Percentiles rank a stretch among this genome's conserved stretches.
These are phyloP conservation scores for Acarospora socialis DNA, from an alignment of 2,329 filamentous ascomycete genomes.

Conservation along the genomic window DNA sequence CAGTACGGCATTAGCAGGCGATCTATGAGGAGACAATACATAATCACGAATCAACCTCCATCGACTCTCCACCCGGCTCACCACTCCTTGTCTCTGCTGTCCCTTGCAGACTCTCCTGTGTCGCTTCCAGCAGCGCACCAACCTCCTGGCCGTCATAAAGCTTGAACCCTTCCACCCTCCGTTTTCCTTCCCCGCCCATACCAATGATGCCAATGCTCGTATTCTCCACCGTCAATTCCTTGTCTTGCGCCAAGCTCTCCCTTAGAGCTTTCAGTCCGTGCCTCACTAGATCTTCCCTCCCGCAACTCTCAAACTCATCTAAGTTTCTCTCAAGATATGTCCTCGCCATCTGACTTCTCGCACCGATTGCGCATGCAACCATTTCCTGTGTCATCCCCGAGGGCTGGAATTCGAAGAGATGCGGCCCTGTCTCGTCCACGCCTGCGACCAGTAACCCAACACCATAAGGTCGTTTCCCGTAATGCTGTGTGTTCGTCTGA, in stretches of 20 bases:
- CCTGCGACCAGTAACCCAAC: slow-evolving; percentile 86
- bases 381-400: slow-evolving; percentile 95
- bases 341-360: slow-evolving; percentile 89
- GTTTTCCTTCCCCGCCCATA: slow-evolving; percentile 37
- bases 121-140: slow-evolving; percentile 68
- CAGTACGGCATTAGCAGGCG: neutral
- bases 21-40: slow-evolving; percentile 6
- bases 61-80: slow-evolving; percentile 31
- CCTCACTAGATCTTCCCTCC: slow-evolving; percentile 72
- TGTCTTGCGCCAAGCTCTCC: slow-evolving; percentile 92
- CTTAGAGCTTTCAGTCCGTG: slow-evolving; percentile 86
- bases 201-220: slow-evolving; percentile 83
- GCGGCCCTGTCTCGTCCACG: slow-evolving; percentile 83
- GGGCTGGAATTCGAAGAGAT: slow-evolving; percentile 97
- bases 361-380: slow-evolving; percentile 89
- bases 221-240: slow-evolving; percentile 94
- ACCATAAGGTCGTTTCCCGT: slow-evolving; percentile 91
- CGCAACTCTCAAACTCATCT: slow-evolving; percentile 62
- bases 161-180: slow-evolving; percentile 63
- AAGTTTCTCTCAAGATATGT: slow-evolving; percentile 92
- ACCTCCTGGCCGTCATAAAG: slow-evolving; percentile 83
- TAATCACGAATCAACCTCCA: slow-evolving; percentile 42
- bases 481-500: slow-evolving; percentile 94
- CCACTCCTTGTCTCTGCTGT: slow-evolving; percentile 29
- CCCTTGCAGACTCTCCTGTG: slow-evolving; percentile 36